phyloP scores from a whole-genome alignment of 176 grass and related monocot genomes.

The Typha latifolia region DNA sequence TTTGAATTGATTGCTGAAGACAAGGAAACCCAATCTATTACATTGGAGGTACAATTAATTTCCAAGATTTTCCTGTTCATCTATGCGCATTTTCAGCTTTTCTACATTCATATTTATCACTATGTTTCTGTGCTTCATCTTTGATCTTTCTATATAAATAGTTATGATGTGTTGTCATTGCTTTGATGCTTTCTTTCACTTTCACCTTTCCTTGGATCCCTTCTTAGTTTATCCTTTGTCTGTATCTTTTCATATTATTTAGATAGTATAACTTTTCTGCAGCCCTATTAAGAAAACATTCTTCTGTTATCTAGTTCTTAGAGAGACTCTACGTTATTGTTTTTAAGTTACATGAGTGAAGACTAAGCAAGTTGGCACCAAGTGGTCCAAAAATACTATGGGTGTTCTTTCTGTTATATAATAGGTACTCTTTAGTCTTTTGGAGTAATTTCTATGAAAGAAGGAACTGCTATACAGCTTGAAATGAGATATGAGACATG shows the following conservation, averaged over 20 bases:
- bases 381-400: neutral
- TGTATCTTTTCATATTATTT: neutral
- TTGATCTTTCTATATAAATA: no score
- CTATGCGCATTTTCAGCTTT: neutral
- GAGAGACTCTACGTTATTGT: neutral
- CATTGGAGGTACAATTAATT: conserved; percentile 42
- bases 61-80: neutral
- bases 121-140: no score
- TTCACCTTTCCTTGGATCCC: neutral
- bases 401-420: no score
- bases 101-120: neutral
- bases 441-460: no score
- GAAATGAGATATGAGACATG: no score
- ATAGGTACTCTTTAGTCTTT: no score
- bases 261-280: neutral
- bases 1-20: conserved; percentile 77
- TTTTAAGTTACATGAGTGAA: neutral
- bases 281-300: neutral
- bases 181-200: no score
- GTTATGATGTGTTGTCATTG: no score
- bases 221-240: neutral
- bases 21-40: conserved; percentile 81
- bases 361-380: neutral
- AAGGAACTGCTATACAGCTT: no score
- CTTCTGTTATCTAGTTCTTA: neutral